Conservation (phyloP, 2,329 filamentous ascomycete genomes). For the Didymellaceae sp. region DNA sequence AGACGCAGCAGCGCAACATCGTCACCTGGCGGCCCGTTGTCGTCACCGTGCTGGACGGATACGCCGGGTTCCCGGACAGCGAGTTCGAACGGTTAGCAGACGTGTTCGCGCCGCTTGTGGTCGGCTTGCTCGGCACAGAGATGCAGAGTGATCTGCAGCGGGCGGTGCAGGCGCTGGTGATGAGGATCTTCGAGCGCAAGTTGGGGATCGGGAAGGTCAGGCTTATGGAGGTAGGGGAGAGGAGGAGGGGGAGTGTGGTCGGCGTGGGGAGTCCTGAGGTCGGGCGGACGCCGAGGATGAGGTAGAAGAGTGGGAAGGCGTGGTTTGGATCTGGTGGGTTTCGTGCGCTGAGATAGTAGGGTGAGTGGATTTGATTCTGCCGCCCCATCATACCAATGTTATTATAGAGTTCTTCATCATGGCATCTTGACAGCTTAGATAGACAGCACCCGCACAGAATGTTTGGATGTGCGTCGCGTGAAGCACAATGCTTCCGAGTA, state of each 20-base stretch:
- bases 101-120: constrained; percentile 83
- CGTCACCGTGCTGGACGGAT: constrained; percentile 94
- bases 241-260: constrained; percentile 32
- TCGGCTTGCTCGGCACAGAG: constrained; percentile 84
- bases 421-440: no score
- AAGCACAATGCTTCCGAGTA: no score
- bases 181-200: constrained; percentile 75
- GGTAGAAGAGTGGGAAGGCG: no score
- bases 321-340: no score
- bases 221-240: constrained; percentile 31
- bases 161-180: constrained; percentile 77
- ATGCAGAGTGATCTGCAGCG: constrained; percentile 78
- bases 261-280: constrained; percentile 25
- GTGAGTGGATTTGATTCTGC: no score
- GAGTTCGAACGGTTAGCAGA: constrained; percentile 81
- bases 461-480: no score
- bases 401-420: no score
- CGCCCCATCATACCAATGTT: no score
- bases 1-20: constrained; percentile 96
- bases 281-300: constrained; percentile 11
- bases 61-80: constrained; percentile 78
- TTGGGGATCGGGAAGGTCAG: constrained; percentile 29
- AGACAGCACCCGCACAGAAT: no score
- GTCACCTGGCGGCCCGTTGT: constrained; percentile 97
- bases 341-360: no score